A percentile compares a stretch with the other conserved stretches of the same genome.
Conservation (phyloP, 768 basidiomycete genomes). For the Boletales sp. region DNA sequence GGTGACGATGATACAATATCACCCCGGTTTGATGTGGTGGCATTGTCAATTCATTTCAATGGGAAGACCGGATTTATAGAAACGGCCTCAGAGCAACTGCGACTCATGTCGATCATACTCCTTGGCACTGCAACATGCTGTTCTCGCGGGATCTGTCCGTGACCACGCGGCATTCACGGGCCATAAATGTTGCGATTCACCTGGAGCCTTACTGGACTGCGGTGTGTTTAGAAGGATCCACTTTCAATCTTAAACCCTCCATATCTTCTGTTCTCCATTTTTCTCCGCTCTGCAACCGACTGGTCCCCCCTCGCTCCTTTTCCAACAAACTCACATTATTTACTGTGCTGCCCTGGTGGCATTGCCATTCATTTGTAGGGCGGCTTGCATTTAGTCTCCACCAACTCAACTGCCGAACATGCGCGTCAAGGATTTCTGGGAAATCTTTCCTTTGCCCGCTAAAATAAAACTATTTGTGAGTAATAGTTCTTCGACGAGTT, state of each 20-base stretch:
- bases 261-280: conserved; percentile 7
- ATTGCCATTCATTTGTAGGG: conserved; percentile 26
- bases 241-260: background rate
- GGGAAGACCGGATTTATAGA: background rate
- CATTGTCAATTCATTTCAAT: background rate
- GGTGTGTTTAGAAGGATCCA: background rate
- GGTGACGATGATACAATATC: too few species aligned
- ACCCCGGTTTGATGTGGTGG: too few species aligned
- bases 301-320: conserved; percentile 21
- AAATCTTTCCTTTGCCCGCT: conserved; percentile 33
- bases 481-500: conserved; percentile 3
- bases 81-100: too few species aligned
- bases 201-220: background rate
- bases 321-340: conserved; percentile 1
- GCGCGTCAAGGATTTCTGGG: conserved; percentile 40
- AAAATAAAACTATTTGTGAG: conserved; percentile 49
- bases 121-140: background rate
- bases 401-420: conserved; percentile 21
- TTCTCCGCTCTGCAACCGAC: conserved; percentile 30
- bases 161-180: background rate
- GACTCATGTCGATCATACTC: too few species aligned
- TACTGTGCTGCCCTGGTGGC: conserved; percentile 44
- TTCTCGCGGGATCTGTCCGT: background rate
- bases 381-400: background rate
- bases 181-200: background rate